These are phyloP conservation scores for Setaria viridis DNA, from an alignment of 202 grass and related monocot genomes.

Conservation along the genomic window DNA sequence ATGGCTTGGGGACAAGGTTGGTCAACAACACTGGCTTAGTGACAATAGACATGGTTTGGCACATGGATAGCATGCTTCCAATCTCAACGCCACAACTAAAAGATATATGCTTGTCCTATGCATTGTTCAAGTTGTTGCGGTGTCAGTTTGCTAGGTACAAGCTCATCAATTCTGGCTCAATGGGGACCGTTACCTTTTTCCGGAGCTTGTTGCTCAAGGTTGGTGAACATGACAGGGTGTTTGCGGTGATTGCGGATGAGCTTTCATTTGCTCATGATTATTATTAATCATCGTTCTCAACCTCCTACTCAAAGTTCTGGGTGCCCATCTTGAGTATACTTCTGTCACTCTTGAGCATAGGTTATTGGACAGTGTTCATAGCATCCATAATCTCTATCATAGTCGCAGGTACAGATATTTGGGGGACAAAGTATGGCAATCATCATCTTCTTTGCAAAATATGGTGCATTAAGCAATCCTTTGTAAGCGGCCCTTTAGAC, in stretches of 20 bases:
- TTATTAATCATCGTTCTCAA: background rate
- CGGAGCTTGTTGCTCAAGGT: background rate
- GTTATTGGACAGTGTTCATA: background rate
- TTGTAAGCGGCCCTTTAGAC: too few relatives aligned
- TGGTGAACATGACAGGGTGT: background rate
- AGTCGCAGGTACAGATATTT: too few relatives aligned
- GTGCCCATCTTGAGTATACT: background rate
- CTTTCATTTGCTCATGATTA: slow-evolving; percentile 14
- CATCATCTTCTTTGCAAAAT: background rate
- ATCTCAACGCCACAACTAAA: background rate
- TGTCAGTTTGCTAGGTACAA: slow-evolving; percentile 20
- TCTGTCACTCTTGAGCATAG: background rate
- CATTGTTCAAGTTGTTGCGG: slow-evolving; percentile 24
- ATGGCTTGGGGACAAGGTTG: background rate
- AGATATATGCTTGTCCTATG: slow-evolving; percentile 1
- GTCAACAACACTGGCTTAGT: background rate
- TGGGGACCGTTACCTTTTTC: background rate
- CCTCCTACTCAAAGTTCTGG: background rate
- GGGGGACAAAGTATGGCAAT: background rate
- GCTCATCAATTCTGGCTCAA: background rate
- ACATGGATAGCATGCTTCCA: background rate
- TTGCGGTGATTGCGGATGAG: slow-evolving; percentile 11
- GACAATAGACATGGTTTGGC: slow-evolving; percentile 10
- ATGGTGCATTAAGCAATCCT: too few relatives aligned
- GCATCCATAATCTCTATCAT: too few relatives aligned